Evolutionary conservation across 83 land plant genomes (phyloP), one percentile per base, ranked within the genome.

Genomic region (Picea engelmannii): DNA sequence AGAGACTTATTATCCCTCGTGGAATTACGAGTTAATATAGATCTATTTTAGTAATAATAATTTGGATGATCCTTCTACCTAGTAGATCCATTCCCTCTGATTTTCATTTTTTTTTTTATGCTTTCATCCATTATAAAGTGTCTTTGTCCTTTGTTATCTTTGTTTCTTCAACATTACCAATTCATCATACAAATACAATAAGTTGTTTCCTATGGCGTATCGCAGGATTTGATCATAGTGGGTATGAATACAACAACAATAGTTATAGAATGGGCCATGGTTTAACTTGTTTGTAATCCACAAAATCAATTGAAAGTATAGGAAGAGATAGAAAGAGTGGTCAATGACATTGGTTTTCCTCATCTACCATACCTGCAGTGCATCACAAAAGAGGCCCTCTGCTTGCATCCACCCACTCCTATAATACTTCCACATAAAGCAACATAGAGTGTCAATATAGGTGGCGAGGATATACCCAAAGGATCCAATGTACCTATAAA

Each of bases 191-290:
- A 47, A 47, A 47, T 9, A 47, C 10, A 47, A 47, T 47, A 47
- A 47, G 52, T 47, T 47, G 10, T 47, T 8, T 47, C 10, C 9
- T 47, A 9, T 8, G 10, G 8, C 0, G 52, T 47, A 47, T 47
- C 8, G 62, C 87, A 94, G 99, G 99, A 97, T 79, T 95, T 97
- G 98, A 95, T 97, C 70, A 92, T 95, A 6, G 98, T 96, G 4
- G 99, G 99, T 35, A 95, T 88, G 95, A 98, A 97, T 87, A 97
- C 98, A 11, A 91, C 99, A 6, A 94, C 91, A 3, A 95, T 95
- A 23, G 81, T 96, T 21, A 93, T 87, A 11, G 99, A 95, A 77
- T 97, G 99, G 99, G 99, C 93, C 9, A 90, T 97, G 93, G 96
- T 98, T 2, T 96, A 97, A 88, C 84, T 97, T 11, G 78, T 97